phyloP scores from a whole-genome alignment of 495 filamentous ascomycete genomes.

The Cladorrhinum samala region DNA sequence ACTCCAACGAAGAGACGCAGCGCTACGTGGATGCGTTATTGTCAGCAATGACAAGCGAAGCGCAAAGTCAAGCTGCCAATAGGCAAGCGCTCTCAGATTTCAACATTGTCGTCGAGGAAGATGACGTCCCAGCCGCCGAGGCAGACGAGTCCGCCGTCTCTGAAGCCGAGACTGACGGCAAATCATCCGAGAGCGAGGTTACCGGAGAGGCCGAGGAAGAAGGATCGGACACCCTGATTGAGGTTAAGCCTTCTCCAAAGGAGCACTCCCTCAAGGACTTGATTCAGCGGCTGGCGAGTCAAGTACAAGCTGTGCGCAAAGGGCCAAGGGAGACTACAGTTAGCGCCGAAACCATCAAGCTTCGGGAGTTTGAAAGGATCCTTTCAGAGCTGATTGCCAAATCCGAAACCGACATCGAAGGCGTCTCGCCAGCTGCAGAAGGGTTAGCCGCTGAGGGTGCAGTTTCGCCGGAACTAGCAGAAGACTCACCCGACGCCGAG shows the following conservation, averaged over 20 bases:
- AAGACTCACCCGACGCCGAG: neutral
- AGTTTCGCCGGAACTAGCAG: neutral
- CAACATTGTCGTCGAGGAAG: conserved; percentile 6
- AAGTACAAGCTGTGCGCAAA: conserved; percentile 9
- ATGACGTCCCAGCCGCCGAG: conserved; percentile 1
- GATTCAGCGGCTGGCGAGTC: conserved; percentile 19
- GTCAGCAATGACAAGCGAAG: conserved; percentile 28
- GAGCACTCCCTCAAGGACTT: conserved; percentile 24
- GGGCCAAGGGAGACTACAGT: conserved; percentile 2
- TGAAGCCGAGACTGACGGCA: neutral
- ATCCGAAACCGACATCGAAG: conserved; percentile 1
- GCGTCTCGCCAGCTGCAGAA: neutral
- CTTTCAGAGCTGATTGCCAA: conserved; percentile 32
- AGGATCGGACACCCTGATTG: conserved; percentile 12
- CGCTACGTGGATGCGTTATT: conserved; percentile 37
- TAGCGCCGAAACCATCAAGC: conserved; percentile 10
- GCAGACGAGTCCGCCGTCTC: neutral
- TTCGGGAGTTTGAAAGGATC: conserved; percentile 35
- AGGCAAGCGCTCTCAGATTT: too few species aligned
- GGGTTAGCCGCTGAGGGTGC: neutral
- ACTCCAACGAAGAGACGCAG: conserved; percentile 27
- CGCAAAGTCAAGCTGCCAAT: neutral
- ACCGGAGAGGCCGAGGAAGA: conserved; percentile 13
- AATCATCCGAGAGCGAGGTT: neutral
- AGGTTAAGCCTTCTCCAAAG: conserved; percentile 1